Evolutionary conservation across 2,329 filamentous ascomycete species (phyloP).

Genomic region (Byssothecium circinans): DNA sequence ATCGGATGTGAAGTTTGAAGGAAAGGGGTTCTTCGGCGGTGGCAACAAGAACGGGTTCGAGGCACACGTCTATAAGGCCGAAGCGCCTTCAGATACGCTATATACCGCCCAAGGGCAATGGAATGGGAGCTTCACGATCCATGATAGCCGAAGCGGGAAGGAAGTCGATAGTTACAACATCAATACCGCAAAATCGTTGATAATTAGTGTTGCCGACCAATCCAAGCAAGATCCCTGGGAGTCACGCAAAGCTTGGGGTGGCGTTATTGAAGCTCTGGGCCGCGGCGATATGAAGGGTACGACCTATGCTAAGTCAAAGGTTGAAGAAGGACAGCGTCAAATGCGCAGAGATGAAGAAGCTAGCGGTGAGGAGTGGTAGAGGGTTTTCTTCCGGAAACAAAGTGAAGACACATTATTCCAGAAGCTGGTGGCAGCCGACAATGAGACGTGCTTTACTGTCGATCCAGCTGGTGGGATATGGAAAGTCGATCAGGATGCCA

Average conservation of each 20-base stretch:
- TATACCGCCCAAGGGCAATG: slow-evolving; percentile 48
- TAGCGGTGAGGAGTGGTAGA: slow-evolving; percentile 42
- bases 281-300: slow-evolving; percentile 46
- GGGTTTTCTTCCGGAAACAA: slow-evolving; percentile 46
- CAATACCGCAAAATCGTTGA: slow-evolving; percentile 19
- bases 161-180: slow-evolving; percentile 44
- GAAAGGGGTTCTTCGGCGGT: slow-evolving; percentile 46
- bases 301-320: slow-evolving; percentile 31
- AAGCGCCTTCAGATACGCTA: slow-evolving; percentile 34
- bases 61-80: slow-evolving; percentile 42
- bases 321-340: slow-evolving; percentile 45
- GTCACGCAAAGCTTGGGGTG: slow-evolving; percentile 47
- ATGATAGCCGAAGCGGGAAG: slow-evolving; percentile 35
- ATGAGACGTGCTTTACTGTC: slow-evolving; percentile 22
- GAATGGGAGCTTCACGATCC: slow-evolving; percentile 45
- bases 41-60: slow-evolving; percentile 47
- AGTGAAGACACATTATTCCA: slow-evolving; percentile 30
- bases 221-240: slow-evolving; percentile 51
- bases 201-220: slow-evolving; percentile 29
- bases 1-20: slow-evolving; percentile 48
- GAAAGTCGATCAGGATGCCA: slow-evolving; percentile 32
- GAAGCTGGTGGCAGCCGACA: slow-evolving; percentile 20
- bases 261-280: slow-evolving; percentile 44
- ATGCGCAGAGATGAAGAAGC: slow-evolving; percentile 45
- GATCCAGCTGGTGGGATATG: slow-evolving; percentile 33